Conservation (phyloP, 1,284 basidiomycete genomes). For the Hymenochaete sp. region DNA sequence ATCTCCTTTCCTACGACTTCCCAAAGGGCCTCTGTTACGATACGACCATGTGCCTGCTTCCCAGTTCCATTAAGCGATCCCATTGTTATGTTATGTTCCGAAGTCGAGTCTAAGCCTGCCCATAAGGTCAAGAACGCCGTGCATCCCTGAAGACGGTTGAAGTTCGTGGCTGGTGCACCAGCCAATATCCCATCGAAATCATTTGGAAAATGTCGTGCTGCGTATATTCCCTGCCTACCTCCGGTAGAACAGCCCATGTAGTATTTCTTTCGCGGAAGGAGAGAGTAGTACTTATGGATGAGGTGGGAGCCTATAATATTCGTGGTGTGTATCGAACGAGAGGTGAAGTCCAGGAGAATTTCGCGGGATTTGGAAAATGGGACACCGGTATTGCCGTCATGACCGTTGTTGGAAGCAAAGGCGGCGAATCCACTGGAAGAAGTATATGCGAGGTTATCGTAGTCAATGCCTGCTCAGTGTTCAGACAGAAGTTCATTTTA, state of each 20-base stretch:
- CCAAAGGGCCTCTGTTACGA: conserved; percentile 22
- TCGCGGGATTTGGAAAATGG: conserved; percentile 23
- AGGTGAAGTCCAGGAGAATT: conserved; percentile 25
- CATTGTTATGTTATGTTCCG: too few relatives aligned
- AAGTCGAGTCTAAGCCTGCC: conserved; percentile 13
- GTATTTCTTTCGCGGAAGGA: conserved; percentile 20
- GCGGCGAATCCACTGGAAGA: conserved; percentile 23
- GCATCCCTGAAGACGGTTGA: conserved; percentile 19
- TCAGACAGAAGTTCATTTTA: background rate
- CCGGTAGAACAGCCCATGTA: conserved; percentile 28
- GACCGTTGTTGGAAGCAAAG: conserved; percentile 26
- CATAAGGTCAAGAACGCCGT: too few relatives aligned
- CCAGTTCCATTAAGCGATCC: too few relatives aligned
- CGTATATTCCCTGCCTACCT: conserved; percentile 24
- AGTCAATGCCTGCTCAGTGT: conserved; percentile 22
- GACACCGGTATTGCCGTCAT: conserved; percentile 23
- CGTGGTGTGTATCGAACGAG: conserved; percentile 24
- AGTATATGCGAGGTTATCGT: conserved; percentile 22
- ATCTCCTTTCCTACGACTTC: conserved; percentile 23
- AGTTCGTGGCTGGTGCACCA: conserved; percentile 26
- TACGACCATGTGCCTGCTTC: conserved; percentile 18
- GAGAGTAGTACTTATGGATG: conserved; percentile 22
- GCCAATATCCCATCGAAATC: conserved; percentile 30
- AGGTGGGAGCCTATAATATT: conserved; percentile 24
- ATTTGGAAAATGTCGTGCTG: conserved; percentile 22